Evolutionary conservation across 257 asterid species (phyloP), one percentile per base, ranked within the genome.

Genomic region (Agastache rugosa): DNA sequence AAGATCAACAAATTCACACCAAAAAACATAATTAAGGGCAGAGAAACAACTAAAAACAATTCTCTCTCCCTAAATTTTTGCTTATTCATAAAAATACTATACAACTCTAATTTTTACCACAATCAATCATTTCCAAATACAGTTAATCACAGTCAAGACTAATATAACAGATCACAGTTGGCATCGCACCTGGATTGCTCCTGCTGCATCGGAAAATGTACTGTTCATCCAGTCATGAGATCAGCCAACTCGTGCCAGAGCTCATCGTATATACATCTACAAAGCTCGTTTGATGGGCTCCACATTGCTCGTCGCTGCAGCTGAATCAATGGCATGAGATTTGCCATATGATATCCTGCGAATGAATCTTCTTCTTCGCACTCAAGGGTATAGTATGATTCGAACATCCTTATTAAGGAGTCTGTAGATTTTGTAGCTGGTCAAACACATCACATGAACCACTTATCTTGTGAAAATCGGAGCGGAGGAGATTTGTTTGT

Each of bases 371-470:
- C 31, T 14, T 14, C 19, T 14, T 25, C 34, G 12, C 15, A 17
- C 27, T 17, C 14, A 19, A 19, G 22, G 42, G 60, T 53, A 15
- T 20, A 69, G 42, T 5, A 23, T 10, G 42, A 53, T 42, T 15
- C 41, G n/a, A 7, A 15, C 63, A 45, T 14, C 19, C 8, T 29
- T 6, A 27, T 91, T 85, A 94, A 62, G 97, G 98, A 75, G 75
- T 84, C 12, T 84, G 72, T 31, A 94, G 86, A 85, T 85, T 76
- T 68, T 76, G 71, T 67, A 92, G 75, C 55, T 92, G 92, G 78
- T 89, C 89, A 73, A 90, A 91, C 51, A 91, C 90, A 75, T 91
- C 98, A 72, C 83, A 79, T 3, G 86, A 82, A 63, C 79, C 81
- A 68, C 87, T 86, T 56, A 90, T 79, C 76, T 48, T 77, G 31